These are phyloP conservation scores for Calonectria multiphialidica DNA, from an alignment of 2,329 filamentous ascomycete genomes.

Conservation along the genomic window DNA sequence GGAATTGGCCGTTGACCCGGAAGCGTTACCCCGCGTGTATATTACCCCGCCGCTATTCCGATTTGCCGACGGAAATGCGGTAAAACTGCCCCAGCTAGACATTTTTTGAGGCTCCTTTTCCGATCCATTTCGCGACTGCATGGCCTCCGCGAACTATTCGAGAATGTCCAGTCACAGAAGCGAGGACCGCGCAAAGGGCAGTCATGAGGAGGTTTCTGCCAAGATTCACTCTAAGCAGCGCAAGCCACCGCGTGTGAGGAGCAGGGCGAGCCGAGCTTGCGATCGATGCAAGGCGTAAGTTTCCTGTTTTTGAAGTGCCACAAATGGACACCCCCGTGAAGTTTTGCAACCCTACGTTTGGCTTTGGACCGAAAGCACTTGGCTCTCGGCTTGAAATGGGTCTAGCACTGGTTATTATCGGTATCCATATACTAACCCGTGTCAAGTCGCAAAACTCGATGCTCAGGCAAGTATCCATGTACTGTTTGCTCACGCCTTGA, in stretches of 20 bases:
- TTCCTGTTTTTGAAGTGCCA: not conserved
- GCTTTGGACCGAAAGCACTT: not conserved
- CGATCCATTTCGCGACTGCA: not conserved
- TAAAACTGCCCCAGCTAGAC: not conserved
- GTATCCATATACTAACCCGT: not conserved
- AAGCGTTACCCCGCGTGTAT: not conserved
- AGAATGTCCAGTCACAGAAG: not conserved
- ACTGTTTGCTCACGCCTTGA: conserved; percentile 36
- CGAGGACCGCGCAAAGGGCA: not conserved
- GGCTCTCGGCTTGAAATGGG: not conserved
- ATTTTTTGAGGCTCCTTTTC: not conserved
- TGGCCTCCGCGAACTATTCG: not conserved
- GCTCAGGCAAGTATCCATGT: conserved; percentile 41
- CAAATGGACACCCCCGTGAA: not conserved
- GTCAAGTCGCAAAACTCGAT: conserved; percentile 40
- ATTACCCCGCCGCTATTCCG: conserved; percentile 11
- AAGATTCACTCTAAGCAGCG: conserved; percentile 4
- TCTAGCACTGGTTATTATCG: not conserved
- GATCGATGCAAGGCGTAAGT: conserved; percentile 42
- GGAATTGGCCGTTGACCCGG: not conserved
- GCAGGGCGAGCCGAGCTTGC: conserved; percentile 37
- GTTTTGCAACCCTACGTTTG: not conserved
- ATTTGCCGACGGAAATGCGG: conserved; percentile 19
- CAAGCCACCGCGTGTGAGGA: conserved; percentile 20
- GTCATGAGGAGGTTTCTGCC: not conserved